These are phyloP conservation scores for Flaveria ramosissima DNA, from an alignment of 129 eudicot species.

Conservation along the genomic window DNA sequence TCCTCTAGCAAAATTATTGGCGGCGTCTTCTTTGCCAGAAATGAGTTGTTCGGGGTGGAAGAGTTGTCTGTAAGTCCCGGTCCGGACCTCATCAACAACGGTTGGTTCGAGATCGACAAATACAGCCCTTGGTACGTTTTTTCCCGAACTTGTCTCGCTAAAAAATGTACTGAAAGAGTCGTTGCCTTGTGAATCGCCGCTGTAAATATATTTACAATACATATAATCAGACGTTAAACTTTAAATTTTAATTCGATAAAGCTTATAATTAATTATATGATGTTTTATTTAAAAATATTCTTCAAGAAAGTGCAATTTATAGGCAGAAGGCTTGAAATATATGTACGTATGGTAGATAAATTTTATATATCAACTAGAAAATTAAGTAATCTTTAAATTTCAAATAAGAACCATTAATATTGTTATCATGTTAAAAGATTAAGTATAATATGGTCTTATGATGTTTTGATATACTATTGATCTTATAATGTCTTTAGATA, in stretches of 20 bases:
- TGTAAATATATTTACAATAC: constrained; percentile 15
- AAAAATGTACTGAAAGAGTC: constrained; percentile 65
- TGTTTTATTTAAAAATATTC: too few relatives aligned
- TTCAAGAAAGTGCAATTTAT: too few relatives aligned
- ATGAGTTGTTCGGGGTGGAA: constrained; percentile 70
- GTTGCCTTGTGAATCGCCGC: constrained; percentile 41
- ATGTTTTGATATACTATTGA: too few relatives aligned
- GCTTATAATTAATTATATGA: too few relatives aligned
- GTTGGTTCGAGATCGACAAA: constrained; percentile 62
- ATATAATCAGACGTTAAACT: neutral
- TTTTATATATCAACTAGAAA: too few relatives aligned
- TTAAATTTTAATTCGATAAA: neutral
- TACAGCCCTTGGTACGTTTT: constrained; percentile 61
- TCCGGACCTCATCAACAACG: constrained; percentile 54
- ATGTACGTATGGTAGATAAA: too few relatives aligned
- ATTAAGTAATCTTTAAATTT: too few relatives aligned
- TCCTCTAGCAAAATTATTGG: constrained; percentile 69
- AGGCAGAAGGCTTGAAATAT: too few relatives aligned
- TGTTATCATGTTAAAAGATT: too few relatives aligned
- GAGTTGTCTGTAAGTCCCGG: constrained; percentile 52
- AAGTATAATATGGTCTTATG: too few relatives aligned
- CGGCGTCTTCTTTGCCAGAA: constrained; percentile 71
- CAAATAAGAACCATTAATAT: too few relatives aligned
- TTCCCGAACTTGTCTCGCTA: constrained; percentile 55
- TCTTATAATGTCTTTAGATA: too few relatives aligned